Percentiles rank a stretch among this genome's conserved stretches.
Conservation (phyloP, 495 filamentous ascomycete species). For the Aspergillus diversus region DNA sequence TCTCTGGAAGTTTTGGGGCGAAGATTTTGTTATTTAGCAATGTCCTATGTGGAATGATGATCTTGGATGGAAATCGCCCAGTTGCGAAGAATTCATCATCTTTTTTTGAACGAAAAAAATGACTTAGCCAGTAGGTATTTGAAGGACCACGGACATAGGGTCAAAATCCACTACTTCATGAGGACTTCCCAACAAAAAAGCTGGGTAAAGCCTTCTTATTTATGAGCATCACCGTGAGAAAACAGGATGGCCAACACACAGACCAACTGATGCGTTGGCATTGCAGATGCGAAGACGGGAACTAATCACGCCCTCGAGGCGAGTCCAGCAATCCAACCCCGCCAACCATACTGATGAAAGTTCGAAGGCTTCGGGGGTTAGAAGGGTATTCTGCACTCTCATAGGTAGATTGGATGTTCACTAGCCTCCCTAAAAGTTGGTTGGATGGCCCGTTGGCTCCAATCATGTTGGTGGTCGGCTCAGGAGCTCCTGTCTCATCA, state of each 20-base stretch:
- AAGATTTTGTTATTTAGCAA: too few relatives aligned
- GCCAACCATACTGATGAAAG: constrained; percentile 21
- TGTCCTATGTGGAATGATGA: too few relatives aligned
- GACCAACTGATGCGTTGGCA: constrained; percentile 48
- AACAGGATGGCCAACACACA: constrained; percentile 29
- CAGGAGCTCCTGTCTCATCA: not conserved
- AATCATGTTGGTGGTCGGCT: not conserved
- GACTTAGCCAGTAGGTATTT: too few relatives aligned
- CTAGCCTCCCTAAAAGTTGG: constrained; percentile 1
- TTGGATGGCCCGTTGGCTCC: constrained; percentile 9
- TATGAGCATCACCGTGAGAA: constrained; percentile 17
- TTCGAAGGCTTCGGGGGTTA: constrained; percentile 15
- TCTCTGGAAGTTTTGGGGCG: too few relatives aligned
- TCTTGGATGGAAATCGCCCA: too few relatives aligned
- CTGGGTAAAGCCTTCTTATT: constrained; percentile 15
- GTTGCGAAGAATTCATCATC: too few relatives aligned
- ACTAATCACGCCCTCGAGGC: constrained; percentile 30
- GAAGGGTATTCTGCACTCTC: constrained; percentile 1
- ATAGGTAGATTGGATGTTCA: constrained; percentile 11
- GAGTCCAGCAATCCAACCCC: constrained; percentile 27
- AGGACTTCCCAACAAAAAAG: not conserved
- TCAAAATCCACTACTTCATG: too few relatives aligned
- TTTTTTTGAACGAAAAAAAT: too few relatives aligned
- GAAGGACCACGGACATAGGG: too few relatives aligned
- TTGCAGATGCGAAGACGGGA: constrained; percentile 37